Evolutionary conservation across 257 asterid genomes (phyloP).

Genomic region (Oldenlandia corymbosa): DNA sequence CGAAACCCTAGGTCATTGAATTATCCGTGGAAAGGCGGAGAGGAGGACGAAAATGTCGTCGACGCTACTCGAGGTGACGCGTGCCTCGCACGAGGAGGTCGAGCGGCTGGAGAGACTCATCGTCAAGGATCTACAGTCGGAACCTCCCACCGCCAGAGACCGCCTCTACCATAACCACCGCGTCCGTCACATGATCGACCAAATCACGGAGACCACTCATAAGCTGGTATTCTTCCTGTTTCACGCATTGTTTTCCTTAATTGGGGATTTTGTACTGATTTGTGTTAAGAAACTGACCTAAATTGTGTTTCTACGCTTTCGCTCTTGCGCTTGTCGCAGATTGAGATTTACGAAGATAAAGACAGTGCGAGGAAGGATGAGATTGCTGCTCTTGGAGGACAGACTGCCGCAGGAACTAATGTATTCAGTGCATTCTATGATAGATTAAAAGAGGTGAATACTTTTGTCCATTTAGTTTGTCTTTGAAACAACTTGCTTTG

Average conservation of each 20-base stretch:
- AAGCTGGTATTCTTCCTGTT: slow-evolving; percentile 43
- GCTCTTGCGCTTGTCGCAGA: slow-evolving; percentile 21
- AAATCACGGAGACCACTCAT: slow-evolving; percentile 54
- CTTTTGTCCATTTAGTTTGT: neutral
- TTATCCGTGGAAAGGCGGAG: neutral
- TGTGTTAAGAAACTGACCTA: neutral
- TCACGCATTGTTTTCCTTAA: neutral
- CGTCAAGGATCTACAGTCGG: slow-evolving; percentile 91
- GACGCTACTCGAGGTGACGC: slow-evolving; percentile 77
- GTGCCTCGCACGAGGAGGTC: slow-evolving; percentile 87
- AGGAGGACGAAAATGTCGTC: slow-evolving; percentile 56
- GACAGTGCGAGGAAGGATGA: slow-evolving; percentile 90
- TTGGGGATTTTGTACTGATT: neutral
- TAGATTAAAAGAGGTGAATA: slow-evolving; percentile 71
- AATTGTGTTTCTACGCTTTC: neutral
- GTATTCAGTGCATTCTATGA: slow-evolving; percentile 94
- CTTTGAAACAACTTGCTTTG: neutral
- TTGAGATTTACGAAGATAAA: slow-evolving; percentile 79
- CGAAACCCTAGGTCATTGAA: slow-evolving; percentile 24
- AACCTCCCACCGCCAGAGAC: slow-evolving; percentile 69
- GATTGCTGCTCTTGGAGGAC: slow-evolving; percentile 96
- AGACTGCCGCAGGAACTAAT: slow-evolving; percentile 70
- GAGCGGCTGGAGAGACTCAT: slow-evolving; percentile 83
- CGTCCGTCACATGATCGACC: slow-evolving; percentile 82
- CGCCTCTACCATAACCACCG: slow-evolving; percentile 95